These are phyloP conservation scores for Kodamaea fungicola DNA, from an alignment of 1,139 yeast species.

Conservation along the genomic window DNA sequence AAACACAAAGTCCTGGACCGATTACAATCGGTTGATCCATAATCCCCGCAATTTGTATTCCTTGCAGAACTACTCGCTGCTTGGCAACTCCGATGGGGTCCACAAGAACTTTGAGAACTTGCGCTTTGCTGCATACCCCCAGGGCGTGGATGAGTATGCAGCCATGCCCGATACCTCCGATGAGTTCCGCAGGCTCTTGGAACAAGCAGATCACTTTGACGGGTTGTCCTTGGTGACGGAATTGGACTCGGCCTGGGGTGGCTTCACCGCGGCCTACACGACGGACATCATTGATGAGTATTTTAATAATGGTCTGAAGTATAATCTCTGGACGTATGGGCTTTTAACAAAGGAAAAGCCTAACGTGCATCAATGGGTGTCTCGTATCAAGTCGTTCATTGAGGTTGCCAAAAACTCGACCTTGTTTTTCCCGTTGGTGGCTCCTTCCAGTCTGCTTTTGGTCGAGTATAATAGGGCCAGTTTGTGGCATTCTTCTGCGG, in stretches of 20 bases:
- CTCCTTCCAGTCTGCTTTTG: constrained; percentile 3
- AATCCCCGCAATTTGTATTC: constrained; percentile 57
- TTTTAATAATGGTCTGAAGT: constrained; percentile 52
- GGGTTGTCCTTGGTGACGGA: constrained; percentile 72
- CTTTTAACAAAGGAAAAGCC: constrained; percentile 2
- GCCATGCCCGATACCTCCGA: constrained; percentile 47
- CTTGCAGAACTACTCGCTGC: constrained; percentile 53
- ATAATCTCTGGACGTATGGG: constrained; percentile 43
- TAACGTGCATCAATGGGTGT: constrained; percentile 14
- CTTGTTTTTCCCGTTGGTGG: constrained; percentile 48
- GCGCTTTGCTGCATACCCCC: constrained; percentile 23
- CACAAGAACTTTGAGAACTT: constrained; percentile 30
- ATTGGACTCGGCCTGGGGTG: constrained; percentile 81
- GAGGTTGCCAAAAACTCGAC: constrained; percentile 46
- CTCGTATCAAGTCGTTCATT: constrained; percentile 46
- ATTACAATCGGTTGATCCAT: constrained; percentile 66
- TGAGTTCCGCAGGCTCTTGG: constrained; percentile 61
- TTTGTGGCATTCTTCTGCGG: constrained; percentile 42
- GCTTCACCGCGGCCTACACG: constrained; percentile 56
- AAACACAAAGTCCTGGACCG: constrained; percentile 74
- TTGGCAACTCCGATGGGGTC: constrained; percentile 13
- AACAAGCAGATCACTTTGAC: constrained; percentile 68
- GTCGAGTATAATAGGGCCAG: constrained; percentile 17
- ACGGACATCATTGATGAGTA: constrained; percentile 66
- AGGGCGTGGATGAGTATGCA: constrained; percentile 31